Conservation (phyloP, 1,284 basidiomycete genomes). For the Xerocomus nothofagi region DNA sequence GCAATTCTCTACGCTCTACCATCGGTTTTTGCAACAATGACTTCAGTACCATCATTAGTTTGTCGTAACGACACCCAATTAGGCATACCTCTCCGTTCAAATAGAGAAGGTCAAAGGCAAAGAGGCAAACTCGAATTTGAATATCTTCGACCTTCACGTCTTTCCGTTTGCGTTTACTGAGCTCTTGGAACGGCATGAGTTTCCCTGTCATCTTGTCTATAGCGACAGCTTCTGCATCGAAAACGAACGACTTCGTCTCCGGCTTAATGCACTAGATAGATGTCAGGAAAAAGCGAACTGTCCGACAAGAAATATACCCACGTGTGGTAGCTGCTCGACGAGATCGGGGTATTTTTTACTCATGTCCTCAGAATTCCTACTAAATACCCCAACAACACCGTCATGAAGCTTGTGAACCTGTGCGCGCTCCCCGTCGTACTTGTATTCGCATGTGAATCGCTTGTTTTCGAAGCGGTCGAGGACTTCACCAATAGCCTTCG, state of each 20-base stretch:
- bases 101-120: slow-evolving; percentile 93
- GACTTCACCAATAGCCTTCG: slow-evolving; percentile 98
- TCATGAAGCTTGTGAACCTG: slow-evolving; percentile 82
- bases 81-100: slow-evolving; percentile 86
- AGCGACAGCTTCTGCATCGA: slow-evolving; percentile 97
- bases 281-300: slow-evolving; percentile 4
- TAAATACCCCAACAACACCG: slow-evolving; percentile 87
- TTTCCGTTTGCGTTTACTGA: slow-evolving; percentile 94
- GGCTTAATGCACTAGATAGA: slow-evolving; percentile 76
- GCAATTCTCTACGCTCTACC: slow-evolving; percentile 72
- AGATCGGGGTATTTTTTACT: slow-evolving; percentile 99
- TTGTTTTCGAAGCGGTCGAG: slow-evolving; percentile 96
- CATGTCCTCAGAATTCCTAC: slow-evolving; percentile 99
- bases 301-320: slow-evolving; percentile 37
- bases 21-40: slow-evolving; percentile 68
- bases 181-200: slow-evolving; percentile 96
- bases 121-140: slow-evolving; percentile 92
- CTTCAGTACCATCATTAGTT: slow-evolving; percentile 37
- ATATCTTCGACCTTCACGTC: slow-evolving; percentile 97
- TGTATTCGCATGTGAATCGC: slow-evolving; percentile 98
- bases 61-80: neutral
- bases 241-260: slow-evolving; percentile 82
- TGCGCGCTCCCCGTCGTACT: slow-evolving; percentile 98
- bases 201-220: slow-evolving; percentile 84
- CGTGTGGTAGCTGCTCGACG: slow-evolving; percentile 87